Conservation (phyloP, 2,329 filamentous ascomycete genomes). For the Bertia moriformis region DNA sequence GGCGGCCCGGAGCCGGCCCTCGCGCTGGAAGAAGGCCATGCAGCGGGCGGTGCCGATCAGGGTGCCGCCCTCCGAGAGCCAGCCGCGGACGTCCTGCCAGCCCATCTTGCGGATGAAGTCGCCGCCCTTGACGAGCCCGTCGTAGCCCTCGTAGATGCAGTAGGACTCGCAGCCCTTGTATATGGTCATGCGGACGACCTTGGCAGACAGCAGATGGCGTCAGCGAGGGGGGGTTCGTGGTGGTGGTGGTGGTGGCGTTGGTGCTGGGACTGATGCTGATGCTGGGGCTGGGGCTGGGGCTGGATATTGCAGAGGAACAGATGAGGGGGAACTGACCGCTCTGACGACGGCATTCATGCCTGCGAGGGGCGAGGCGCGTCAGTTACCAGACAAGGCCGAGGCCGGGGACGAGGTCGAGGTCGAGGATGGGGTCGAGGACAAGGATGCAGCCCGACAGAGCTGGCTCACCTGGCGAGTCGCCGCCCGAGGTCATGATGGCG, state of each 20-base stretch:
- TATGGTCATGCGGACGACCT: slow-evolving; percentile 75
- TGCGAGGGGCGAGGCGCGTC: background rate
- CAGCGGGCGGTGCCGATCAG: slow-evolving; percentile 90
- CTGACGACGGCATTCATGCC: slow-evolving; percentile 79
- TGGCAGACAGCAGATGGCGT: too few relatives aligned
- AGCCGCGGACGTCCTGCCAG: slow-evolving; percentile 91
- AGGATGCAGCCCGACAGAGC: background rate
- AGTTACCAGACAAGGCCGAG: too few relatives aligned
- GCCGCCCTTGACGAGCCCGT: slow-evolving; percentile 80
- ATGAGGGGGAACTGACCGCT: slow-evolving; percentile 37
- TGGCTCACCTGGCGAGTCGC: slow-evolving; percentile 64
- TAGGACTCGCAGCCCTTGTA: slow-evolving; percentile 69
- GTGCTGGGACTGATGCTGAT: too few relatives aligned
- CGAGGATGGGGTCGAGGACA: too few relatives aligned
- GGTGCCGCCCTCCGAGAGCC: slow-evolving; percentile 84
- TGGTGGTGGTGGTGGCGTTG: too few relatives aligned
- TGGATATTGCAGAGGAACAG: too few relatives aligned
- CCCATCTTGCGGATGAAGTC: slow-evolving; percentile 74
- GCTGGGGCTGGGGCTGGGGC: too few relatives aligned
- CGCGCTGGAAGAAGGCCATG: slow-evolving; percentile 78
- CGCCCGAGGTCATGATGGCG: slow-evolving; percentile 85
- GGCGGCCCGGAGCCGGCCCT: slow-evolving; percentile 69
- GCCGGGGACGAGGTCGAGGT: too few relatives aligned
- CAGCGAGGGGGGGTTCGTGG: too few relatives aligned
- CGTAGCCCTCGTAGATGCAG: slow-evolving; percentile 85